Percentiles rank a stretch among this genome's conserved stretches.
Conservation (phyloP, 75 land plant genomes). For the Cunninghamia lanceolata region DNA sequence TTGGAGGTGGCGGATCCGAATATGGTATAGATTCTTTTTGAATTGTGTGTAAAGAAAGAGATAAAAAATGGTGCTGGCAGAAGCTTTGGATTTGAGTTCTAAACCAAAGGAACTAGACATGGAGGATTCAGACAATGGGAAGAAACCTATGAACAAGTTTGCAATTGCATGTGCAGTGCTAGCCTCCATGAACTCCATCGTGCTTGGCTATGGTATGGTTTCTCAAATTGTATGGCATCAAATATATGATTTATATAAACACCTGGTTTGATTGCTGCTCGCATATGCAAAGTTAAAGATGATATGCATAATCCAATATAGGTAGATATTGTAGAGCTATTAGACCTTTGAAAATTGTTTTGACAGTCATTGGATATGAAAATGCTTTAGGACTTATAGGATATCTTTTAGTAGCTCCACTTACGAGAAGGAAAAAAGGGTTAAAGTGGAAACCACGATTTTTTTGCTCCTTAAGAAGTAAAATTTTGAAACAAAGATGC, state of each 20-base stretch:
- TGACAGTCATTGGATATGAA: no score
- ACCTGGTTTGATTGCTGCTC: background rate
- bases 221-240: background rate
- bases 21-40: background rate
- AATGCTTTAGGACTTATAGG: no score
- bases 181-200: conserved; percentile 74
- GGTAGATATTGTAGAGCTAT: background rate
- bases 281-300: background rate
- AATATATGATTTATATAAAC: background rate
- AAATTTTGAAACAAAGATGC: no score
- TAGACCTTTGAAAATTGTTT: background rate
- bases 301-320: background rate
- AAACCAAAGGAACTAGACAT: background rate
- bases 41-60: background rate
- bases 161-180: conserved; percentile 67
- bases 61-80: background rate
- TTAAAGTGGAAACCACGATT: no score
- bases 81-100: background rate
- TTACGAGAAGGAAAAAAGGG: background rate
- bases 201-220: conserved; percentile 72
- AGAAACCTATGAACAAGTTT: conserved; percentile 38
- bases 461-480: no score
- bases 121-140: background rate
- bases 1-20: background rate
- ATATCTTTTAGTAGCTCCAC: no score